Evolutionary conservation across 176 grass and related monocot genomes (phyloP).

Genomic region (Eragrostis nindensis): DNA sequence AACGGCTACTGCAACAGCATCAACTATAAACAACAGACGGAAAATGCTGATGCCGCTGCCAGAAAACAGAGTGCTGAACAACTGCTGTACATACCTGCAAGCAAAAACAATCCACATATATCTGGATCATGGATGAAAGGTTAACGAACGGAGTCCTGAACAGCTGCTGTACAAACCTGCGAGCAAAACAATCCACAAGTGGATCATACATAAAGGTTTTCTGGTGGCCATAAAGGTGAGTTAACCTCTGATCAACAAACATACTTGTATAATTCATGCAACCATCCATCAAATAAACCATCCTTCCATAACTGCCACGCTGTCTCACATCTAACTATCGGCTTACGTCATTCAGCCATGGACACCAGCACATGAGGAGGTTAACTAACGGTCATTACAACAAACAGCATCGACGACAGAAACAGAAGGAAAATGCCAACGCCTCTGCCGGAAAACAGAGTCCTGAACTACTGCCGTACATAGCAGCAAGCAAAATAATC

Average conservation of each 20-base stretch:
- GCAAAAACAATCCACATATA: neutral
- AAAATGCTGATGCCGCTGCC: neutral
- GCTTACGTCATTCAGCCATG: slow-evolving; percentile 11
- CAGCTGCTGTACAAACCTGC: no score
- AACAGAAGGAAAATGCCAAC: slow-evolving; percentile 7
- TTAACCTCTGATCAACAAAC: neutral
- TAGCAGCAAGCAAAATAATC: no score
- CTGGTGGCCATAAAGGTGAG: neutral
- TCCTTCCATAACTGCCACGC: neutral
- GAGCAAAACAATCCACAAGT: no score
- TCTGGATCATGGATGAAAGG: neutral
- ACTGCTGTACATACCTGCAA: neutral
- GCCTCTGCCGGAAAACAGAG: neutral
- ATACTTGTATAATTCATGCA: no score
- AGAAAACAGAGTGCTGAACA: slow-evolving; percentile 5
- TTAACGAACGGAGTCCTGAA: neutral
- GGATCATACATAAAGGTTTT: neutral
- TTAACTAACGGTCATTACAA: slow-evolving; percentile 23
- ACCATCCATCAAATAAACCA: no score
- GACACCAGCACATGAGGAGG: slow-evolving; percentile 40
- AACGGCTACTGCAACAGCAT: slow-evolving; percentile 15
- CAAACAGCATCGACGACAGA: neutral
- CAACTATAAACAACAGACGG: neutral
- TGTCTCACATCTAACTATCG: slow-evolving; percentile 34
- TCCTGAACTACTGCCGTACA: neutral